phyloP scores from a whole-genome alignment of 192 early-diverging fungal species.

The Chytriomyces hyalinus region DNA sequence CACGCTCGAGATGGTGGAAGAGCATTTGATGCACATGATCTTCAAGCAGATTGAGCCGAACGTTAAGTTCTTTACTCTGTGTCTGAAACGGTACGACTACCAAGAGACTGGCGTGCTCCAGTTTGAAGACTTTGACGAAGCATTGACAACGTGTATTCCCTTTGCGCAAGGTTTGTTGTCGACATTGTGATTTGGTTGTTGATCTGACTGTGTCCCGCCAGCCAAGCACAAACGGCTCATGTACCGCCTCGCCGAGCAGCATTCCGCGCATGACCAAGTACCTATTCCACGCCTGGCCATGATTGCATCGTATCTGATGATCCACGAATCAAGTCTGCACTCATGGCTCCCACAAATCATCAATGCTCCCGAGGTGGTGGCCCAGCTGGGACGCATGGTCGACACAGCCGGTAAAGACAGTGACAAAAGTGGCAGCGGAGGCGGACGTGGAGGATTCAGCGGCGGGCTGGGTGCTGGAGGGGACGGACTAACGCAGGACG shows the following conservation, averaged over 20 bases:
- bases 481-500: conserved; percentile 33
- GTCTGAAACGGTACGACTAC: conserved; percentile 45
- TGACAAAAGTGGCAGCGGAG: conserved; percentile 5
- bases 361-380: conserved; percentile 43
- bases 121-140: conserved; percentile 56
- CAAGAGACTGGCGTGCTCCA: conserved; percentile 39
- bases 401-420: conserved; percentile 19
- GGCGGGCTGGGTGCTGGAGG: conserved; percentile 14
- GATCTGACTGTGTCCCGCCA: conserved; percentile 8
- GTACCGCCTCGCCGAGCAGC: conserved; percentile 44
- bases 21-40: conserved; percentile 59
- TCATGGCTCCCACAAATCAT: conserved; percentile 49
- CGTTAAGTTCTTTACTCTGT: conserved; percentile 34
- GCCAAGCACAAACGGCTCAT: conserved; percentile 35
- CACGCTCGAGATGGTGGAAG: conserved; percentile 44
- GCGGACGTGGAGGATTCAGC: neutral
- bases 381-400: neutral
- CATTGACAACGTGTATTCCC: conserved; percentile 39
- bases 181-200: too few relatives aligned
- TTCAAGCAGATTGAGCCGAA: conserved; percentile 52
- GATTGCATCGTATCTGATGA: conserved; percentile 40
- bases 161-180: neutral
- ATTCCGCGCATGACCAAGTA: conserved; percentile 35
- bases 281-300: conserved; percentile 43
- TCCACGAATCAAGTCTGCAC: conserved; percentile 42